Evolutionary conservation across 2,329 filamentous ascomycete species (phyloP).

Genomic region (Sarocladiaceae sp.): DNA sequence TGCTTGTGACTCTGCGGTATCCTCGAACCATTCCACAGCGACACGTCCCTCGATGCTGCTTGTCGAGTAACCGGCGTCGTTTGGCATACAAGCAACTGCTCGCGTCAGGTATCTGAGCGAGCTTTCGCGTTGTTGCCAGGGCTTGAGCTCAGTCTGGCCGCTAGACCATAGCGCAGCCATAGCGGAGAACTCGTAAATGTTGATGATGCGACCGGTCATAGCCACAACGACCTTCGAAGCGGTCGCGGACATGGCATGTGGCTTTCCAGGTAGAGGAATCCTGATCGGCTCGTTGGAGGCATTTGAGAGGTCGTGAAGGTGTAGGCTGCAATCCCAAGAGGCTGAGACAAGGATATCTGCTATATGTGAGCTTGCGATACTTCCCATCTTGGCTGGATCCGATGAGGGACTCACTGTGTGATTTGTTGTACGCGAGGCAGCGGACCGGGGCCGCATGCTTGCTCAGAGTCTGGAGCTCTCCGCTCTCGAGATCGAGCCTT

Average conservation of each 20-base stretch:
- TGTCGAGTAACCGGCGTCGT: conserved; percentile 89
- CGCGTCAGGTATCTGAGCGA: conserved; percentile 95
- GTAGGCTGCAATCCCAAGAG: conserved; percentile 90
- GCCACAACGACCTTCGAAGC: conserved; percentile 84
- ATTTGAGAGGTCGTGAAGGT: conserved; percentile 67
- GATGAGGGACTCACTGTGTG: conserved; percentile 54
- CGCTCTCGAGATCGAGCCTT: conserved; percentile 65
- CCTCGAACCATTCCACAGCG: conserved; percentile 97
- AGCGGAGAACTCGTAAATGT: conserved; percentile 84
- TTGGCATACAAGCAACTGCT: conserved; percentile 92
- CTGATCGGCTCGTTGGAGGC: conserved; percentile 52
- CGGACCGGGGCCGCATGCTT: conserved; percentile 77
- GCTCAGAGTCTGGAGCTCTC: conserved; percentile 70
- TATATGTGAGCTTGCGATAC: not conserved
- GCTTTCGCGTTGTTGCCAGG: conserved; percentile 91
- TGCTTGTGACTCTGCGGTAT: conserved; percentile 78
- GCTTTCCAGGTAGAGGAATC: conserved; percentile 76
- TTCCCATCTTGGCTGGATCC: not conserved
- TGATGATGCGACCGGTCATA: conserved; percentile 89
- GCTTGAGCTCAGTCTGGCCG: conserved; percentile 52
- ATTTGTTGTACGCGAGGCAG: conserved; percentile 74
- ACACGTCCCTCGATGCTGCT: conserved; percentile 92
- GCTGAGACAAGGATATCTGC: conserved; percentile 75
- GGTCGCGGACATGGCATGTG: conserved; percentile 78
- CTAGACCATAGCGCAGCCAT: conserved; percentile 52